Conservation (phyloP, 768 basidiomycete genomes). For the Lactarius deliciosus region DNA sequence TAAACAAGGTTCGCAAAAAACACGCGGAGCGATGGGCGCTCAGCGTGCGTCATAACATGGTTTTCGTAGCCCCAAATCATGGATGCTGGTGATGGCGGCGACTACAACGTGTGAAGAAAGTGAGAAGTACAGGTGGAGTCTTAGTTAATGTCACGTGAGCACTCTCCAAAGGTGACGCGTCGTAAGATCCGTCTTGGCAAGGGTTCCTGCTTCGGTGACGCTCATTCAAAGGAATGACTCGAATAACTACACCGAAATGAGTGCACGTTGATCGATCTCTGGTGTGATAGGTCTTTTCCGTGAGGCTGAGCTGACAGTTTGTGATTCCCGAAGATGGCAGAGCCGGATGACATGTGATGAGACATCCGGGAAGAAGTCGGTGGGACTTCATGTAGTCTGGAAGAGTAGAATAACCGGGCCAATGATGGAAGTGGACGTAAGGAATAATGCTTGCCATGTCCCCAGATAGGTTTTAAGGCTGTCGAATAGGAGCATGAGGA, state of each 20-base stretch:
- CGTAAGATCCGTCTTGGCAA: not conserved
- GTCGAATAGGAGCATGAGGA: constrained; percentile 18
- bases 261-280: not conserved
- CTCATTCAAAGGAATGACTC: not conserved
- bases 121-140: not conserved
- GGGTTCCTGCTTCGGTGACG: not conserved
- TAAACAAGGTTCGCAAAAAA: not conserved
- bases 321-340: not conserved
- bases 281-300: not conserved
- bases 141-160: not conserved
- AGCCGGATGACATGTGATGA: not conserved
- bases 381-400: not conserved
- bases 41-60: not conserved
- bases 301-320: not conserved
- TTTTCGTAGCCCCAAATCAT: not conserved
- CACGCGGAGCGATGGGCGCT: not conserved
- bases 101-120: constrained; percentile 1
- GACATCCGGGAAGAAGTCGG: not conserved
- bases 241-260: not conserved
- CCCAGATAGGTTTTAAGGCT: constrained; percentile 13
- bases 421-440: not conserved
- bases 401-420: not conserved
- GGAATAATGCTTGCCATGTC: not conserved
- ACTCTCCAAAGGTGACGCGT: not conserved
- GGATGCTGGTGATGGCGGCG: not conserved